Evolutionary conservation across 2,329 filamentous ascomycete genomes (phyloP).

Genomic region (Xylaria sp.): DNA sequence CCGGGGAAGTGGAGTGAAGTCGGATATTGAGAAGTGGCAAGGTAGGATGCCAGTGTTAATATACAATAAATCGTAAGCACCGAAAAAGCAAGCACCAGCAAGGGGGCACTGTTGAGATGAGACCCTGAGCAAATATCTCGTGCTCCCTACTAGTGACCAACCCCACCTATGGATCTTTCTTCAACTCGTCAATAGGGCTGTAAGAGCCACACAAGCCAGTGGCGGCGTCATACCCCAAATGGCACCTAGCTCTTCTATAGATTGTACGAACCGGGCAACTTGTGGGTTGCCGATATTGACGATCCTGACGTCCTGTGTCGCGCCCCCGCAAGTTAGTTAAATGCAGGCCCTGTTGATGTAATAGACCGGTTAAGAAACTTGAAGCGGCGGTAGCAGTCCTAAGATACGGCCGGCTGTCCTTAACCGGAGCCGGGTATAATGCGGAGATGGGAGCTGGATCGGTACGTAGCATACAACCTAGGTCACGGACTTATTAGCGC

Average conservation of each 20-base stretch:
- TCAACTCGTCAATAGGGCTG: conserved; percentile 10
- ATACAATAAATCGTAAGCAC: neutral
- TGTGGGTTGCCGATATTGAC: neutral
- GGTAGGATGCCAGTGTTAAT: neutral
- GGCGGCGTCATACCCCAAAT: neutral
- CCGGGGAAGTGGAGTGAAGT: conserved; percentile 1
- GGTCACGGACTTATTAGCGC: neutral
- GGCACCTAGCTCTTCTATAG: neutral
- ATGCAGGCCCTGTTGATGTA: neutral
- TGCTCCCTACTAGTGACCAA: neutral
- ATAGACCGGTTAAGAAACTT: neutral
- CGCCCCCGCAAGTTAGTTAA: neutral
- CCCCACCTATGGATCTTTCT: neutral
- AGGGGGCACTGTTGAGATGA: neutral
- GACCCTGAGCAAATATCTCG: conserved; percentile 5
- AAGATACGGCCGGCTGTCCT: conserved; percentile 15
- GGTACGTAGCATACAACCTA: neutral
- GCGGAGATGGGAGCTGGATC: conserved; percentile 31
- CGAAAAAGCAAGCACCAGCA: neutral
- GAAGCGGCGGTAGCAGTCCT: neutral
- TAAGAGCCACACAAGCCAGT: conserved; percentile 8
- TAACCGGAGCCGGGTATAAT: conserved; percentile 31
- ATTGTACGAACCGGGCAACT: neutral
- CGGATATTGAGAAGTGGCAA: neutral
- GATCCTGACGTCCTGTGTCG: conserved; percentile 5